These are phyloP conservation scores for Lepidium didymum DNA, from an alignment of 345 rosid species.

Conservation along the genomic window DNA sequence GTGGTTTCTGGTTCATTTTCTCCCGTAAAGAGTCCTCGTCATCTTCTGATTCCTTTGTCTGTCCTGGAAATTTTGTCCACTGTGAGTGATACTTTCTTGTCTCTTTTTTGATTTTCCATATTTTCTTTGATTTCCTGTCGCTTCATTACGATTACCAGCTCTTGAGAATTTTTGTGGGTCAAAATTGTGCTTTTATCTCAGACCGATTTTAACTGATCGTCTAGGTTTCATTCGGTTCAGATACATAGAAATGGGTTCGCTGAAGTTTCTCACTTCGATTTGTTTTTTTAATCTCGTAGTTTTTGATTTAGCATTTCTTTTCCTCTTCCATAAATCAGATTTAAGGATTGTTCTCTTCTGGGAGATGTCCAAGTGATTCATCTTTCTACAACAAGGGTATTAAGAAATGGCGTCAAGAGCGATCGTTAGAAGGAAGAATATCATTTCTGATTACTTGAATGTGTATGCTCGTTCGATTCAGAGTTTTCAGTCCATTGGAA, in stretches of 20 bases:
- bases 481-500: slow-evolving; percentile 35
- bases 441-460: slow-evolving; percentile 40
- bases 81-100: neutral
- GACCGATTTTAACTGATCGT: neutral
- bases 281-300: neutral
- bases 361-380: slow-evolving; percentile 22
- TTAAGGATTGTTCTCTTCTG: slow-evolving; percentile 6
- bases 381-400: neutral
- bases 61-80: neutral
- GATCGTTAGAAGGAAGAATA: slow-evolving; percentile 46
- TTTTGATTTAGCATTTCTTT: neutral
- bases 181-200: neutral
- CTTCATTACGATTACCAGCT: neutral
- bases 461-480: slow-evolving; percentile 34
- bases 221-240: neutral
- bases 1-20: neutral
- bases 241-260: neutral
- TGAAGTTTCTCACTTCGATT: neutral
- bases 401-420: slow-evolving; percentile 64
- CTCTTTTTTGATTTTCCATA: neutral
- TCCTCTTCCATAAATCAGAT: slow-evolving; percentile 10
- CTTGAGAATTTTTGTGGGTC: neutral
- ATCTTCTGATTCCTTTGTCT: neutral
- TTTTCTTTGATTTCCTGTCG: neutral
- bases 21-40: slow-evolving; percentile 4